Conservation (phyloP, 2,329 filamentous ascomycete genomes). For the Talaromyces piceae region DNA sequence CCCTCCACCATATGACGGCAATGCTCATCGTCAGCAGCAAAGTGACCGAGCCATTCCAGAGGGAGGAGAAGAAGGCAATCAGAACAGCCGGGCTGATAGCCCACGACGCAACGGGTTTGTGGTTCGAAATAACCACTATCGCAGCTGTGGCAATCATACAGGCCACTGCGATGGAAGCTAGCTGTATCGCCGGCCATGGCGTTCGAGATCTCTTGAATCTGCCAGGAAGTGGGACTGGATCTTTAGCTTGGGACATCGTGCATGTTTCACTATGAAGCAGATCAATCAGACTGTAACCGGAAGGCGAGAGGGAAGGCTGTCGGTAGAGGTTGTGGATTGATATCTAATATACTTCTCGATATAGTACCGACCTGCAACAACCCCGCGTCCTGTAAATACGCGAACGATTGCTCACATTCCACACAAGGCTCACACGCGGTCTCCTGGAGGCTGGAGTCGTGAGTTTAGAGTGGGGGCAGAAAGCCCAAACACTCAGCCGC, state of each 20-base stretch:
- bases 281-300: neutral
- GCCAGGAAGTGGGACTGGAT: neutral
- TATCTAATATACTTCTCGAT: no score
- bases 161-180: neutral
- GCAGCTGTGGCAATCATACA: neutral
- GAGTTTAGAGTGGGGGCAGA: neutral
- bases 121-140: constrained; percentile 2
- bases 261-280: neutral
- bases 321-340: neutral
- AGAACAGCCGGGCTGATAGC: constrained; percentile 1
- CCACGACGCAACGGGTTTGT: neutral
- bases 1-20: constrained; percentile 1
- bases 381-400: neutral
- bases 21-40: neutral
- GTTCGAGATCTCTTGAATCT: neutral
- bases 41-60: neutral
- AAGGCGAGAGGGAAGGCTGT: neutral
- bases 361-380: neutral
- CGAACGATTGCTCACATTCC: neutral
- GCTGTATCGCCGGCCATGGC: neutral
- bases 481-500: neutral
- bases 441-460: neutral
- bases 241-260: neutral
- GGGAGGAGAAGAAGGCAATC: neutral
- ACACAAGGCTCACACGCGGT: neutral